Base-by-base conservation (phyloP, 2,329 filamentous ascomycete genomes). In the Monosporascus sp. region DNA sequence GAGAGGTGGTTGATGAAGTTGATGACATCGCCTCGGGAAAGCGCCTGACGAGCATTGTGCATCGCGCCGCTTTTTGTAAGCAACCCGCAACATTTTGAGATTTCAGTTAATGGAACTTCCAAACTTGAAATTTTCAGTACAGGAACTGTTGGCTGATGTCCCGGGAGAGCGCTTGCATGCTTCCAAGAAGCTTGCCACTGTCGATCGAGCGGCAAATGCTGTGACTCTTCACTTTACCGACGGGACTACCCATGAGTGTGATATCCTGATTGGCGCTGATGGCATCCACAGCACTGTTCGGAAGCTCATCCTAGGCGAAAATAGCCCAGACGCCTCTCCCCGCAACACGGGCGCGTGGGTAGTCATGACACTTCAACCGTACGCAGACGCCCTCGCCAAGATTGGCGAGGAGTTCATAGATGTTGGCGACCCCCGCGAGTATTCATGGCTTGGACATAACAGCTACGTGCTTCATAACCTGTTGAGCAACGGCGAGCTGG, bases 221-320 rank as follows among this genome's bases (percentile, higher is more conserved):
- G 4, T 61, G 2, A 57, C 48, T 2, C 52, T 64, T 2, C 17
- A 51, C 25, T 64, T 65, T 25, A 50, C 57, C 3, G 61, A 63
- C n/a, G 58, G 56, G 1, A 60, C 51, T 15, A 59, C 54, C 3
- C 56, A 61, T 41, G 57, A 61, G 14, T 65, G 68, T 18, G 68
- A 74, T 51, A 55, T 72, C n/a, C 64, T 72, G n/a, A 59, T 74
- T 39, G 70, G 69, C 1, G 70, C 70, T 6, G 71, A 74, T 49
- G 71, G 71, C 17, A 68, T 73, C 6, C 68, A 69, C 36, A 72
- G 71, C 27, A 62, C 59, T 22, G 67, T 72, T 1, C 63, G 71
- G 6, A 66, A 70, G 52, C 50, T 71, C 8, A 62, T 72, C 27
- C 59, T 68, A 3, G 64, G 63, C 15, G 54, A 60, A 17, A 54